Base-by-base conservation (phyloP, 73 alveolate genomes). In the Symbiodinium natans region DNA sequence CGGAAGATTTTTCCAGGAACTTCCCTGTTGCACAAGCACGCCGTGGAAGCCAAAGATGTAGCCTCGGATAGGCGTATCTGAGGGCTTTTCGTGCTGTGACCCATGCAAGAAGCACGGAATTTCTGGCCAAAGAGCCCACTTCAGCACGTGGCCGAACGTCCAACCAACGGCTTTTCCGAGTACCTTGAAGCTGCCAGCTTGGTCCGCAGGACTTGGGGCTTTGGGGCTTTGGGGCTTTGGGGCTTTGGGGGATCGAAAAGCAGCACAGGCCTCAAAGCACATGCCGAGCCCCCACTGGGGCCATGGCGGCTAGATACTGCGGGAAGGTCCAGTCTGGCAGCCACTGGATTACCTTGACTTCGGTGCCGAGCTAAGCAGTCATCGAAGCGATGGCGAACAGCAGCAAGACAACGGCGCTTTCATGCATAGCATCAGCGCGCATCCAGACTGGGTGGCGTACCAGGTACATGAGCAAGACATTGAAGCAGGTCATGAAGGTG, bases 61-160 rank as follows among this genome's bases (percentile, higher is more conserved):
- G 93, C 93, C 93, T 86, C 38, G 3, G 82, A 41, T 36, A 25
- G 87, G 34, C 15, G 39, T 29, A 21, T 2, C 74, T 54, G 74
- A 21, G 74, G 13, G 74, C 21, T 21, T n/a, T n/a, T n/a, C n/a
- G n/a, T n/a, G n/a, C n/a, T n/a, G n/a, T n/a, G n/a, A n/a, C 19
- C 36, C 80, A 74, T 3, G 27, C 10, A 29, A 23, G 43, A 74
- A 11, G 43, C 31, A 11, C 48, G 13, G 48, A 33, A 33, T n/a
- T 34, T 41, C 84, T 74, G 84, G 41, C 11, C 40, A 29, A 34
- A 13, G 3, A 27, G 77, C 97, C 97, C 97, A 90, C 41, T 90
- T 90, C 97, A 90, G 77, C 75, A 71, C 97, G 41, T 90, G 97
- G 80, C 97, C 88, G 21, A 83, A 84, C 23, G 80, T 42, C 97